These are phyloP conservation scores for Candida labiduridarum DNA, from an alignment of 1,139 yeast species.

Conservation along the genomic window DNA sequence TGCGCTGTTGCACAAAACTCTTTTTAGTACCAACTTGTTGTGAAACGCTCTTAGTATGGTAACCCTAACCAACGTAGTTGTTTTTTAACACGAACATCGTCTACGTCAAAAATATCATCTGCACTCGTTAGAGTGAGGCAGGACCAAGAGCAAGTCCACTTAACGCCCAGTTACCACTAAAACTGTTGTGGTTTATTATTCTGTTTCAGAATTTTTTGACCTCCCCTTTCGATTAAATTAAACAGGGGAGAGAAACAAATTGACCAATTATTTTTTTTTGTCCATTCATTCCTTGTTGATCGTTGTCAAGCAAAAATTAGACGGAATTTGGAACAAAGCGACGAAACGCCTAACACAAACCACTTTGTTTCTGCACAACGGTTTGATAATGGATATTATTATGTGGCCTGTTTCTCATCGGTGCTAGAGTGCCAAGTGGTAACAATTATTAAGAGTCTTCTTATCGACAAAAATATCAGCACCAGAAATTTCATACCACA, in stretches of 20 bases:
- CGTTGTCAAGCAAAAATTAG: neutral
- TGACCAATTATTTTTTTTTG: neutral
- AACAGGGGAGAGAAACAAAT: neutral
- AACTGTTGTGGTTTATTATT: neutral
- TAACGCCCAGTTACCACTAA: too few species aligned
- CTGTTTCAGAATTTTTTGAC: neutral
- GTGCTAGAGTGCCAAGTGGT: too few species aligned
- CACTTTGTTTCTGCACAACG: too few species aligned
- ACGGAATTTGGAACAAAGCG: neutral
- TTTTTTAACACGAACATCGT: neutral
- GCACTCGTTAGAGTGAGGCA: too few species aligned
- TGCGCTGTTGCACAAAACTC: neutral
- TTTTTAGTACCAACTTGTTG: neutral
- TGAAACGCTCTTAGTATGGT: neutral
- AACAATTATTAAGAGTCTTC: too few species aligned
- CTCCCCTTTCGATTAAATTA: neutral
- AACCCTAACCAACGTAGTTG: neutral
- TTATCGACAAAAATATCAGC: too few species aligned
- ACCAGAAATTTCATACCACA: too few species aligned
- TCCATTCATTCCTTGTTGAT: neutral
- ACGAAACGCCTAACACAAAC: too few species aligned
- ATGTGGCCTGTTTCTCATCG: too few species aligned
- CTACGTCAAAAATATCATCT: too few species aligned
- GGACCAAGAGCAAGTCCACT: too few species aligned
- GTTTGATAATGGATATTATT: too few species aligned